These are phyloP conservation scores for Venturia oleaginea DNA, from an alignment of 2,329 filamentous ascomycete species.

Conservation along the genomic window DNA sequence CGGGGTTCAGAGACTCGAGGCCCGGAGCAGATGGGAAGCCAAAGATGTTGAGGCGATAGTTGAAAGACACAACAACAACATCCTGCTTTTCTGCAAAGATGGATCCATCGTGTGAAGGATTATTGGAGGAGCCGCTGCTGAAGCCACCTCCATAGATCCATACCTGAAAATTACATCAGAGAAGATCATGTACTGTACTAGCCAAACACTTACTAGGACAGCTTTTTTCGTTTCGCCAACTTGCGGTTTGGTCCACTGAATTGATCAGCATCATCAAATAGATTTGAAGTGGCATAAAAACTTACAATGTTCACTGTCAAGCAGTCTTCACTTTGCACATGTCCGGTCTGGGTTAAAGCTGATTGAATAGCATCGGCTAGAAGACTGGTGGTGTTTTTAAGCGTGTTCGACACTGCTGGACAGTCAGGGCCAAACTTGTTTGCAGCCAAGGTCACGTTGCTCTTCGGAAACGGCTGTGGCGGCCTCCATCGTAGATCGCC, in stretches of 20 bases:
- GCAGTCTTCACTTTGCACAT: constrained; percentile 23
- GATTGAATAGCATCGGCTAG: neutral
- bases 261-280: neutral
- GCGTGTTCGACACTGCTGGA: neutral
- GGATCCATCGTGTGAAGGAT: constrained; percentile 30
- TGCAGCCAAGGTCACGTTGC: neutral
- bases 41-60: constrained; percentile 35
- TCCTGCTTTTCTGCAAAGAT: constrained; percentile 29
- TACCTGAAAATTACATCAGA: neutral
- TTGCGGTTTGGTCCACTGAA: constrained; percentile 22
- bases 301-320: constrained; percentile 22
- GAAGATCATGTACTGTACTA: constrained; percentile 21
- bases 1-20: constrained; percentile 34
- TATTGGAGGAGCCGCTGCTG: constrained; percentile 26
- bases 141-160: constrained; percentile 47
- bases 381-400: neutral
- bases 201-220: constrained; percentile 32
- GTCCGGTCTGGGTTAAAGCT: constrained; percentile 15
- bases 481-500: constrained; percentile 10
- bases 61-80: constrained; percentile 35
- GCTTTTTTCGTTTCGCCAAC: constrained; percentile 22
- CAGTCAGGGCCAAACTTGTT: constrained; percentile 11
- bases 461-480: constrained; percentile 9
- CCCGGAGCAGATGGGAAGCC: constrained; percentile 31
- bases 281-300: neutral